A percentile compares a stretch with the other conserved stretches of the same genome.
phyloP scores from a whole-genome alignment of 169 alveolate species.

The Cryptosporidium parvum region DNA sequence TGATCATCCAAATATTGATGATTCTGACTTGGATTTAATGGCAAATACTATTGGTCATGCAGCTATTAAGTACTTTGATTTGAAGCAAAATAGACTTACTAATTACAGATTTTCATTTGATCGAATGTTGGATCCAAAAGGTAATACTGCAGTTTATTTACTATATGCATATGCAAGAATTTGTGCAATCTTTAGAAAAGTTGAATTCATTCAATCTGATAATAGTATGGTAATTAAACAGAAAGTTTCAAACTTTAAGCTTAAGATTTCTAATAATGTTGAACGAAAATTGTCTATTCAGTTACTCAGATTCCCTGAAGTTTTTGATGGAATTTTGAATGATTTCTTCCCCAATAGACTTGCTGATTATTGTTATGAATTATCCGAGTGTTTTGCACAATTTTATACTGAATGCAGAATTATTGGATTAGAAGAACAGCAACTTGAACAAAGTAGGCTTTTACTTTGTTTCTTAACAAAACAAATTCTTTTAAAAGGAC shows the following conservation, averaged over 20 bases:
- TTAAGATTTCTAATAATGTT: constrained; percentile 45
- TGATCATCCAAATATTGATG: constrained; percentile 27
- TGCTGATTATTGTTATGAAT: constrained; percentile 94
- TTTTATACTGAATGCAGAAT: constrained; percentile 95
- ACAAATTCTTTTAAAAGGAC: constrained; percentile 85
- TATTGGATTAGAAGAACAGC: constrained; percentile 86
- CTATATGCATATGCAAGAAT: constrained; percentile 96
- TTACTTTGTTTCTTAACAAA: constrained; percentile 91
- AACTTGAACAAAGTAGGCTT: constrained; percentile 89
- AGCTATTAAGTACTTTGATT: constrained; percentile 97
- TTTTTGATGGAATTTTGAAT: constrained; percentile 85
- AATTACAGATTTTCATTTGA: constrained; percentile 96
- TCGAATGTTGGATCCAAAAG: constrained; percentile 98
- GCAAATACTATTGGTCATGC: constrained; percentile 96
- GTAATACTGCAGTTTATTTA: constrained; percentile 91
- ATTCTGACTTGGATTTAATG: constrained; percentile 83
- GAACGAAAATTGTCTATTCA: constrained; percentile 87
- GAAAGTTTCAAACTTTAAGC: constrained; percentile 79
- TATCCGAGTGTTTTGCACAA: constrained; percentile 92
- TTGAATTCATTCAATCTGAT: constrained; percentile 78
- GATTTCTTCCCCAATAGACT: constrained; percentile 88
- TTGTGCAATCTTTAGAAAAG: constrained; percentile 93
- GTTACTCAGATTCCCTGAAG: constrained; percentile 90
- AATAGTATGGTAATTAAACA: constrained; percentile 28
- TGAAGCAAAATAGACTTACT: constrained; percentile 94